Base-by-base conservation (phyloP, 2,329 filamentous ascomycete genomes). In the Clonostachys rosea region DNA sequence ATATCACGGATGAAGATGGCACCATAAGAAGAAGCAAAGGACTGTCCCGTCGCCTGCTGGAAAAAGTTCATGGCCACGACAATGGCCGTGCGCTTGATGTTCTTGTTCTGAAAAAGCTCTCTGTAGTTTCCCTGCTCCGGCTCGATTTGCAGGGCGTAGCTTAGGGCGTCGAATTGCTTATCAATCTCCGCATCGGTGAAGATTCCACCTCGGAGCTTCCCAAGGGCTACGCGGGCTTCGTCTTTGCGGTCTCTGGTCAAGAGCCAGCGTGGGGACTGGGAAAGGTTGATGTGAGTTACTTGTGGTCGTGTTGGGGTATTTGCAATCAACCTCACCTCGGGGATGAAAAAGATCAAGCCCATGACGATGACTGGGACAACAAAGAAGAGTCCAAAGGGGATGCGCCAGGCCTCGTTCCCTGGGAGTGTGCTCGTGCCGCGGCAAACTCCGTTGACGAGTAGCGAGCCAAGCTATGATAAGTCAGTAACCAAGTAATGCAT, bases 371-470 rank as follows among this genome's bases (percentile, higher is more conserved):
- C 47, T 3, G 65, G 63, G 3, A 67, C 52, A 13, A 67, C 47
- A 44, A 58, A 54, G 62, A 64, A 66, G 0, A 66, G 51, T 0
- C 64, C 63, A 3, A 61, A 52, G 0, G 64, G 66, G 41, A 68
- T 66, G 9, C 55, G 50, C 58, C 58, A 70, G 1, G 64, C 57
- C 4, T 51, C 52, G 43, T 65, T 57, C 16, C 53, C 56, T 6
- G 49, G 24, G n/a, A 63, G 37, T 5, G 58, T 34, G 54, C 58
- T 46, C 46, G 61, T 62, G 51, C 64, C 37, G 53, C 56, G 45
- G 60, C 61, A 55, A 46, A 61, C 49, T 2, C 47, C 43, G 30
- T 50, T 47, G 40, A 56, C 51, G 7, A 59, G 16, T 16, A 16
- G 16, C 45, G 6, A 61, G 47, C 4, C 47, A 45, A 43, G 59